Evolutionary conservation across 2,329 filamentous ascomycete genomes (phyloP).

Genomic region (Cytospora paraplurivora): DNA sequence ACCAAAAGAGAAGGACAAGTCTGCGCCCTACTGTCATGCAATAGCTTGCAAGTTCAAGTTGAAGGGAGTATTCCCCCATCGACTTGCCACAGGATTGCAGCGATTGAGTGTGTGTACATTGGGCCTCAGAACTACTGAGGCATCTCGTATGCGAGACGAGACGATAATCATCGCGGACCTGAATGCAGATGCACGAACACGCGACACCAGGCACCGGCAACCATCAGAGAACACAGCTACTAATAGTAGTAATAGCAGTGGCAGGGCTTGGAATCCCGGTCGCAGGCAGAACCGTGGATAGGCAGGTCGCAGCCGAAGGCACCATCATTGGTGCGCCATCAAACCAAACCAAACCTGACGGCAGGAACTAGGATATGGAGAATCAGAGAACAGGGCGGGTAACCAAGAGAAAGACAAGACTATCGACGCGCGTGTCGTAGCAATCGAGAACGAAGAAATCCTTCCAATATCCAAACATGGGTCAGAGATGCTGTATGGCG

Average conservation of each 20-base stretch:
- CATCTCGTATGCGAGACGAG: slow-evolving; percentile 13
- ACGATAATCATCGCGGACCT: slow-evolving; percentile 18
- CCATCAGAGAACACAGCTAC: background rate
- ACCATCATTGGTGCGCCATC: background rate
- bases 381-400: background rate
- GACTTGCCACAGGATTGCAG: background rate
- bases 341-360: too few species aligned
- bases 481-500: slow-evolving; percentile 99
- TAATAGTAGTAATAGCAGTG: background rate
- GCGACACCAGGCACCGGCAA: slow-evolving; percentile 6
- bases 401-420: background rate
- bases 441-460: slow-evolving; percentile 15
- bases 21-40: background rate
- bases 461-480: slow-evolving; percentile 41
- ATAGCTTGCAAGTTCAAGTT: background rate
- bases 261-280: background rate
- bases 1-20: background rate
- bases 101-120: background rate
- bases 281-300: background rate
- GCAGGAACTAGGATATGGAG: too few species aligned
- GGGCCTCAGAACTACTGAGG: slow-evolving; percentile 23
- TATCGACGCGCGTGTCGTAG: background rate
- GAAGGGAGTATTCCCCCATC: background rate
- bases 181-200: background rate
- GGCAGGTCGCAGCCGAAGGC: background rate